Conservation (phyloP, 345 rosid genomes). For the Draba incana region DNA sequence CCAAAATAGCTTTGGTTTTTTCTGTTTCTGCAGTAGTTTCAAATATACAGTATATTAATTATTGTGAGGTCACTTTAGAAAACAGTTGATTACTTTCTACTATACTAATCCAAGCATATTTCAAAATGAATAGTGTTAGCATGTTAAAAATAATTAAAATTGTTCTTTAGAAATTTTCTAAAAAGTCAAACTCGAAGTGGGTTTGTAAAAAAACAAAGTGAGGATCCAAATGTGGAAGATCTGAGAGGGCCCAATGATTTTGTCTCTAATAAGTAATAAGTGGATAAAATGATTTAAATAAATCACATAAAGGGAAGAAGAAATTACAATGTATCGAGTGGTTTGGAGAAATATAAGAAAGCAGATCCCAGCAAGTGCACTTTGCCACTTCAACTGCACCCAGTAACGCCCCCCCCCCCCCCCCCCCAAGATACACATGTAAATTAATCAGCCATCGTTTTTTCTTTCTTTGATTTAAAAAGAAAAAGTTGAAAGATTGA, state of each 20-base stretch:
- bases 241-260: slow-evolving; percentile 21
- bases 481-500: background rate
- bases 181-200: slow-evolving; percentile 13
- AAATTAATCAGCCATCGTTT: background rate
- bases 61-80: background rate
- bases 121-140: background rate
- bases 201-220: slow-evolving; percentile 4
- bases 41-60: background rate
- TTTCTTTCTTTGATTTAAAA: background rate
- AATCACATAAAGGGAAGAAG: slow-evolving; percentile 21
- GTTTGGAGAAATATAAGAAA: slow-evolving; percentile 72
- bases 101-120: background rate
- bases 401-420: slow-evolving; percentile 24
- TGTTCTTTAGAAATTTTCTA: no score
- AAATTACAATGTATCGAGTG: slow-evolving; percentile 61
- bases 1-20: slow-evolving; percentile 83
- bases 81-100: background rate
- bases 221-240: slow-evolving; percentile 19
- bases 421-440: slow-evolving; percentile 29
- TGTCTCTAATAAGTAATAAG: slow-evolving; percentile 29
- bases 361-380: slow-evolving; percentile 61
- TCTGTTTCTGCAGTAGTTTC: slow-evolving; percentile 52
- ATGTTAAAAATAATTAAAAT: background rate
- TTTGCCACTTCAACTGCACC: slow-evolving; percentile 83
- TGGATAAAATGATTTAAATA: slow-evolving; percentile 11